phyloP scores from a whole-genome alignment of 2,329 filamentous ascomycete species.

The Botrytis cinerea region DNA sequence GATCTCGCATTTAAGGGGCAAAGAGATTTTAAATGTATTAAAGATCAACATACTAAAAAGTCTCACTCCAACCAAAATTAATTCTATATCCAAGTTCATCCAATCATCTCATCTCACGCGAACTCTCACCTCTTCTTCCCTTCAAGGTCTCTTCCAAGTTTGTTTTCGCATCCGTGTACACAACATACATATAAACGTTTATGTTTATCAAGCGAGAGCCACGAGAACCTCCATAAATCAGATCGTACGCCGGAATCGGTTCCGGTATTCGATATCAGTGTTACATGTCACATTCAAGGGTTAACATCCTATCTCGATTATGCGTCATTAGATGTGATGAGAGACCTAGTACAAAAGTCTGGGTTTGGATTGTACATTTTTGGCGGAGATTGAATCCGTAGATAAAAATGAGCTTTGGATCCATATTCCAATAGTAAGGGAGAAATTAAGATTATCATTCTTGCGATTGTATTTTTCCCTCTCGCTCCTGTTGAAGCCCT shows the following conservation, averaged over 20 bases:
- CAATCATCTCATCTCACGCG: background rate
- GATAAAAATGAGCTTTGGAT: background rate
- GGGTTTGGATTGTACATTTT: background rate
- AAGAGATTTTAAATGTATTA: background rate
- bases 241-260: background rate
- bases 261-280: background rate
- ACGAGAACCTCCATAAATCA: background rate
- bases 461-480: background rate
- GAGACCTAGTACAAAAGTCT: background rate
- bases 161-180: background rate
- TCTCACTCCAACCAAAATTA: background rate
- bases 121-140: too few species aligned
- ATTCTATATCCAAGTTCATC: background rate
- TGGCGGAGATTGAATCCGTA: background rate
- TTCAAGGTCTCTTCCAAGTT: background rate
- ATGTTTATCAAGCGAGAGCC: background rate
- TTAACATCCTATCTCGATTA: background rate
- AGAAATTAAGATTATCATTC: background rate
- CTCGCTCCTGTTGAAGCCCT: background rate
- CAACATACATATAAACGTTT: background rate
- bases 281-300: background rate
- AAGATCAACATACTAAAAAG: background rate
- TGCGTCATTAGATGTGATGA: background rate
- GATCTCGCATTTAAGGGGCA: background rate
- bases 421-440: background rate